Percentiles rank a stretch among this genome's conserved stretches.
Conservation (phyloP, 179 eudicot genomes). For the Sideroxylon spinosum region DNA sequence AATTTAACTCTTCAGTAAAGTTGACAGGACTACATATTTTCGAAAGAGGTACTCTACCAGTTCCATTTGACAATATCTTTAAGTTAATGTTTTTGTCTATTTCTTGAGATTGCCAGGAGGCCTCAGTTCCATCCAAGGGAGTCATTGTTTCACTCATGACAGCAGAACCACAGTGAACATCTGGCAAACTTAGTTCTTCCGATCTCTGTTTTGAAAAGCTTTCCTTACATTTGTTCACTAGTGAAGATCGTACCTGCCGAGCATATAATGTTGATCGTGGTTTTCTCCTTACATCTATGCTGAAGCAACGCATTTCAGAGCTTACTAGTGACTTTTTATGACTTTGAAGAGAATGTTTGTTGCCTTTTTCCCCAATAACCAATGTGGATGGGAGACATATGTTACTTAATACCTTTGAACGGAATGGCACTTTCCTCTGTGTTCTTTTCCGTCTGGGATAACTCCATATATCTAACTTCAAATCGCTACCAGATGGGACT, state of each 20-base stretch:
- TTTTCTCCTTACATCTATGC: constrained; percentile 27
- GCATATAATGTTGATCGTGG: constrained; percentile 27
- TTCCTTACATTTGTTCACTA: constrained; percentile 11
- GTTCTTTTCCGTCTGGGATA: constrained; percentile 52
- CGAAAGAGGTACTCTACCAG: background rate
- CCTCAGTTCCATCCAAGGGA: constrained; percentile 11
- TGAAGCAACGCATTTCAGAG: constrained; percentile 18
- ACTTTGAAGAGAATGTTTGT: constrained; percentile 15
- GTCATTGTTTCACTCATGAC: constrained; percentile 7
- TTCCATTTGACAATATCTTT: constrained; percentile 19
- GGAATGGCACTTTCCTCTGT: constrained; percentile 11
- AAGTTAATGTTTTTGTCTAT: constrained; percentile 11
- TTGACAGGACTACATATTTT: background rate
- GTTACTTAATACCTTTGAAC: constrained; percentile 18
- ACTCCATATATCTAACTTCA: constrained; percentile 31
- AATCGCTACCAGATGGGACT: constrained; percentile 15
- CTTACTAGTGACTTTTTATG: constrained; percentile 19
- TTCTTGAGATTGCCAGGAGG: constrained; percentile 9
- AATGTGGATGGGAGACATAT: constrained; percentile 9
- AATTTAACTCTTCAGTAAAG: constrained; percentile 22
- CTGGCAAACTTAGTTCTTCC: constrained; percentile 15
- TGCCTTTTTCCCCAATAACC: constrained; percentile 16
- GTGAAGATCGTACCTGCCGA: constrained; percentile 20
- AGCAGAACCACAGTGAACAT: constrained; percentile 9
- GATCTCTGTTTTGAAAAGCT: background rate